phyloP scores from a whole-genome alignment of 2,329 filamentous ascomycete genomes.

The Massarina eburnea region DNA sequence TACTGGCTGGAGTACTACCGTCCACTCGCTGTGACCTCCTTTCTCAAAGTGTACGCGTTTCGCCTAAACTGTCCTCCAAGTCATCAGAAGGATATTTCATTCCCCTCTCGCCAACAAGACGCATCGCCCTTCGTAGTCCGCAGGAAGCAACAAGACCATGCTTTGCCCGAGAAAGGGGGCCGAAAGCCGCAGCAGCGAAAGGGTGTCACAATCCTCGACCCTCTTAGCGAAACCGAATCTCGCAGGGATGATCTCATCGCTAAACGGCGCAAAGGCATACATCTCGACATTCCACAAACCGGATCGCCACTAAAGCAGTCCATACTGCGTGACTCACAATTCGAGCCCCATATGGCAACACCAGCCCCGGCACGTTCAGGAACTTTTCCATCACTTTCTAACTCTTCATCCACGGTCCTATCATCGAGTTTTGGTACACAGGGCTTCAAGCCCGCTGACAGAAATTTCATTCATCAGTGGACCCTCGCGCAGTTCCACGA shows the following conservation, averaged over 20 bases:
- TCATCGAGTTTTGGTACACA: slow-evolving; percentile 26
- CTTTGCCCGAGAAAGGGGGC: slow-evolving; percentile 61
- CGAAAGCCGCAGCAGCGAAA: slow-evolving; percentile 64
- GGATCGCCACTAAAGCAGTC: slow-evolving; percentile 42
- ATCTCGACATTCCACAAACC: slow-evolving; percentile 32
- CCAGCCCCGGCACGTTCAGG: slow-evolving; percentile 17
- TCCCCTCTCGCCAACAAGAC: slow-evolving; percentile 74
- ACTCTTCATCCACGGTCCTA: slow-evolving; percentile 31
- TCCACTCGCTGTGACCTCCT: slow-evolving; percentile 81
- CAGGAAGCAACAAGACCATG: slow-evolving; percentile 53
- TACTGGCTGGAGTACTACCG: slow-evolving; percentile 98
- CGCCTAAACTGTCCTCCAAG: slow-evolving; percentile 82
- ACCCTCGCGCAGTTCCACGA: slow-evolving; percentile 84
- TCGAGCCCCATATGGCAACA: slow-evolving; percentile 31
- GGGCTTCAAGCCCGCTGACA: slow-evolving; percentile 63
- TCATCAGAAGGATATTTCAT: slow-evolving; percentile 72
- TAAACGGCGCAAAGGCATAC: slow-evolving; percentile 22
- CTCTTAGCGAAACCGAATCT: slow-evolving; percentile 46
- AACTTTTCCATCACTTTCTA: slow-evolving; percentile 26
- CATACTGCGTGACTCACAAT: slow-evolving; percentile 46
- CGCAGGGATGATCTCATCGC: slow-evolving; percentile 20
- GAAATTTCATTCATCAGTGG: slow-evolving; percentile 81
- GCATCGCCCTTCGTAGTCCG: slow-evolving; percentile 86
- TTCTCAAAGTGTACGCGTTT: slow-evolving; percentile 89
- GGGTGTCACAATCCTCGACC: slow-evolving; percentile 69